phyloP scores from a whole-genome alignment of 805 yeast genomes.

The Candida arabinofermentans region DNA sequence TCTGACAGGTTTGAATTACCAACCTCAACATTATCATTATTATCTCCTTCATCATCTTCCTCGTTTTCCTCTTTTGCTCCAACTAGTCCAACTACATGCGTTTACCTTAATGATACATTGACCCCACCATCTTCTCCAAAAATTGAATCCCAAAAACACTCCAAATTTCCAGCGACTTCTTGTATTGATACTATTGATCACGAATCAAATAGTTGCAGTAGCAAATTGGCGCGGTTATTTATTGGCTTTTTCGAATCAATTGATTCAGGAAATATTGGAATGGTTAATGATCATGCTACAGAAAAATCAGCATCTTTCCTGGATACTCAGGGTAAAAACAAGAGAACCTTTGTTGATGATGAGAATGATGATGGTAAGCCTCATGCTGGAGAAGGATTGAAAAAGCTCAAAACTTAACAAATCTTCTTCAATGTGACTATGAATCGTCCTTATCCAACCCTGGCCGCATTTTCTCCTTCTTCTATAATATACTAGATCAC shows the following conservation, averaged over 20 bases:
- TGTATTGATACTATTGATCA: neutral
- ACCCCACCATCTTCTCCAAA: constrained; percentile 20
- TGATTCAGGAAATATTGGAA: constrained; percentile 2
- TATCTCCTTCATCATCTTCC: neutral
- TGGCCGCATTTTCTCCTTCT: no score
- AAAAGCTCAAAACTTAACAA: no score
- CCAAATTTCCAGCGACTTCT: constrained; percentile 11
- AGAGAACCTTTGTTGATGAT: neutral
- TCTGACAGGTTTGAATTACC: neutral
- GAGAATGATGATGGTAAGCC: neutral
- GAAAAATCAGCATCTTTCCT: neutral
- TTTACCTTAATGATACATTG: neutral
- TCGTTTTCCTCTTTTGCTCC: neutral
- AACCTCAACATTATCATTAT: neutral
- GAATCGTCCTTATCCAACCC: no score
- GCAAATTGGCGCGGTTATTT: constrained; percentile 14
- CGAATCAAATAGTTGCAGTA: constrained; percentile 6
- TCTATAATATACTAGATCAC: no score
- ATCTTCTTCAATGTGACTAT: no score
- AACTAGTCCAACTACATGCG: no score
- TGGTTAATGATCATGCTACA: constrained; percentile 14
- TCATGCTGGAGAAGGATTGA: neutral
- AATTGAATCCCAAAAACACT: neutral
- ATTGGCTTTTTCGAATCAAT: constrained; percentile 5
- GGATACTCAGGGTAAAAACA: no score